Evolutionary conservation across 139 green algal genomes (phyloP), one percentile per base, ranked within the genome.

Genomic region (Astrephomene gubernaculifera): DNA sequence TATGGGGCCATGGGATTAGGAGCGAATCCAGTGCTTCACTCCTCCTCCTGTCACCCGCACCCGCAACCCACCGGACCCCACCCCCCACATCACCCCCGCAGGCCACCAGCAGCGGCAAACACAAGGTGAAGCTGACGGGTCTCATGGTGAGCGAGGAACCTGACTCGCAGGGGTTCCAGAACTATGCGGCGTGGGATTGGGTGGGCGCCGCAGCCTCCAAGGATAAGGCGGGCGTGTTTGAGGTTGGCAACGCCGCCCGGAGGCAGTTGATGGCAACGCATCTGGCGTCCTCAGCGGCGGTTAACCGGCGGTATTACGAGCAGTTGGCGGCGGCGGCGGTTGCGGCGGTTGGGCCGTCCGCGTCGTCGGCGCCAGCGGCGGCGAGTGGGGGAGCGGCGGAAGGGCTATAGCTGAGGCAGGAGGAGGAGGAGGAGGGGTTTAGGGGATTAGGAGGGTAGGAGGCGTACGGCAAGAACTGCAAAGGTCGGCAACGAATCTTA

Each of bases 71-170:
- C n/a, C n/a, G n/a, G n/a, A n/a, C n/a, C n/a, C n/a, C n/a, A n/a
- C n/a, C n/a, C n/a, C n/a, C n/a, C n/a, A n/a, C n/a, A n/a, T n/a
- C n/a, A n/a, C 57, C 2, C 33, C 27, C 70, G 21, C 33, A 83
- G 45, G 39, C 24, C 10, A 81, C 65, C 2, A 72, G 2, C 38
- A 73, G 49, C 39, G 64, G 74, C 45, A 71, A 82, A 68, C 76
- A 86, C 69, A 86, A 86, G 68, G 76, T 89, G 12, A 89, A 89
- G 85, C 45, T 89, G 39, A 72, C 49, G 39, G 85, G 85, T 6
- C 27, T 89, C 44, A 84, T 89, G 68, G 61, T 89, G 31, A 69
- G 36, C 27, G 85, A 89, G 85, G 85, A 89, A n/a, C 71, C 71
- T 22, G 43, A 67, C 21, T 1, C 8, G 8, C 14, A 1, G 45